Percentiles rank a stretch among this genome's conserved stretches.
phyloP scores from a whole-genome alignment of 768 basidiomycete genomes.

The Russula compacta region DNA sequence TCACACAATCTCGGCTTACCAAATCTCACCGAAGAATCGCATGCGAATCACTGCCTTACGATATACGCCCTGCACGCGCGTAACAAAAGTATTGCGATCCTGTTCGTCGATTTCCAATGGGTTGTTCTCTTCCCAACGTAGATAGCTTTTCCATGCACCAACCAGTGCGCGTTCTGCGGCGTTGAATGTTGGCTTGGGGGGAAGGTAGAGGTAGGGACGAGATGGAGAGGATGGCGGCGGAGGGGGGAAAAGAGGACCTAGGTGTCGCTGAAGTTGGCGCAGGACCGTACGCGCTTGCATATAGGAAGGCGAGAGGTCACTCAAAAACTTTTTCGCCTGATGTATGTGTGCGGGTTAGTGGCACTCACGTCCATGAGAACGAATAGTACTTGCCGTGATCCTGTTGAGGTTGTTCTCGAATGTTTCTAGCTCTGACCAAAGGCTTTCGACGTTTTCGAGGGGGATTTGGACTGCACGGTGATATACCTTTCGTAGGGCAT shows the following conservation, averaged over 20 bases:
- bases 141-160: conserved; percentile 83
- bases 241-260: conserved; percentile 49
- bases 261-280: conserved; percentile 67
- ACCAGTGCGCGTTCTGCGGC: conserved; percentile 63
- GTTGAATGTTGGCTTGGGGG: conserved; percentile 64
- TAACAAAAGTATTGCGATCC: conserved; percentile 56
- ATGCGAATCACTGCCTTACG: conserved; percentile 84
- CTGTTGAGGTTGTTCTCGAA: conserved; percentile 87
- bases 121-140: conserved; percentile 94
- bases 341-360: background rate
- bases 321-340: conserved; percentile 91
- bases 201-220: conserved; percentile 46
- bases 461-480: conserved; percentile 93
- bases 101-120: conserved; percentile 87
- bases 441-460: conserved; percentile 80
- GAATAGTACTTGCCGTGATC: conserved; percentile 48
- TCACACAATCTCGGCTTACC: conserved; percentile 39
- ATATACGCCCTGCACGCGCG: conserved; percentile 73
- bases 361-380: background rate
- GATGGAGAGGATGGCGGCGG: conserved; percentile 35
- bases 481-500: conserved; percentile 82
- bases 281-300: conserved; percentile 92
- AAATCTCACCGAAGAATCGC: conserved; percentile 93
- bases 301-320: conserved; percentile 84
- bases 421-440: conserved; percentile 91